Conservation (phyloP, 1,284 basidiomycete species). For the Phellopilus nigrolimitatus region DNA sequence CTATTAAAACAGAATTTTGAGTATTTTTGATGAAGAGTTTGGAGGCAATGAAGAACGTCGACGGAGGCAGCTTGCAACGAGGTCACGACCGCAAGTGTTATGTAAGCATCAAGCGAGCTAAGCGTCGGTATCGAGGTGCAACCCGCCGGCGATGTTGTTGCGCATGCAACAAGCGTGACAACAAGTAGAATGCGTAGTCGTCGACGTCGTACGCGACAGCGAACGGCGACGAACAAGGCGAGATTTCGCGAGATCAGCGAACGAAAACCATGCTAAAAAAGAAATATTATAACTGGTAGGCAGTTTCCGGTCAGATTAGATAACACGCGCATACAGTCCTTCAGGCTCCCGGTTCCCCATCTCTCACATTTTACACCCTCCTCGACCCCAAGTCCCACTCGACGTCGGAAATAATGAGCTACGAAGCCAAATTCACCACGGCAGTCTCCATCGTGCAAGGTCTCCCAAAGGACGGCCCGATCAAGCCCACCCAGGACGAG, state of each 20-base stretch:
- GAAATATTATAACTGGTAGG: background rate
- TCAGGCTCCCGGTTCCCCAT: background rate
- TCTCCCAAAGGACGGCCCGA: conserved; percentile 78
- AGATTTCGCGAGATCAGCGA: background rate
- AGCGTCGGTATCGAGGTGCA: no score
- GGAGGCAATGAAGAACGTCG: background rate
- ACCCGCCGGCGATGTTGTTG: no score
- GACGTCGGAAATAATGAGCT: conserved; percentile 24
- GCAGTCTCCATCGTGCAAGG: conserved; percentile 65
- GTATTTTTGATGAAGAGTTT: background rate
- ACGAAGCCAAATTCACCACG: conserved; percentile 71
- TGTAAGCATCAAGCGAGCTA: no score
- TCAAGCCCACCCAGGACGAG: conserved; percentile 72
- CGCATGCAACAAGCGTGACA: no score
- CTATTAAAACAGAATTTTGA: background rate
- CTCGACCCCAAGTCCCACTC: conserved; percentile 9
- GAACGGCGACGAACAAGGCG: background rate
- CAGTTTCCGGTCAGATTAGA: conserved; percentile 13
- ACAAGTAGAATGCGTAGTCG: background rate
- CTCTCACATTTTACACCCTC: conserved; percentile 1
- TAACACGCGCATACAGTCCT: conserved; percentile 6
- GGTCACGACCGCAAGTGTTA: no score
- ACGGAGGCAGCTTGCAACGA: background rate
- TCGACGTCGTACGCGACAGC: background rate
- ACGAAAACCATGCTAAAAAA: background rate